phyloP scores from a whole-genome alignment of 208 protist genomes.

The Acanthamoeba lenticulata region DNA sequence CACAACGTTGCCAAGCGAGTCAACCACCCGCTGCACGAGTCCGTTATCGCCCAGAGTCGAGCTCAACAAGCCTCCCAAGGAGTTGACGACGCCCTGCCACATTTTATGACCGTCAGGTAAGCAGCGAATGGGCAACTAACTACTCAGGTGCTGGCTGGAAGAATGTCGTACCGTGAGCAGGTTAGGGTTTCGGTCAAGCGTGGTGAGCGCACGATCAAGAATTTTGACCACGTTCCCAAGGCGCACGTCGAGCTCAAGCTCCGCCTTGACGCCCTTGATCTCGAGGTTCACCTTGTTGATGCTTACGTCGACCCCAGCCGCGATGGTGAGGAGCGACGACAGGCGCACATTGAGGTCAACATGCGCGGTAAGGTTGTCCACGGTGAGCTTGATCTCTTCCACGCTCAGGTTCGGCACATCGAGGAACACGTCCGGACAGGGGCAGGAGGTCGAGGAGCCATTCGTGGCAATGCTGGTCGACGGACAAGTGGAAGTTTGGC shows the following conservation, averaged over 20 bases:
- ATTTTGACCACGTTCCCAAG: not conserved
- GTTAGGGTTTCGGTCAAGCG: not conserved
- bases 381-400: not conserved
- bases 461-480: not conserved
- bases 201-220: not conserved
- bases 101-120: no score
- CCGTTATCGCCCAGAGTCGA: not conserved
- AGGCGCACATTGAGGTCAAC: constrained; percentile 5
- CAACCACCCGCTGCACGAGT: not conserved
- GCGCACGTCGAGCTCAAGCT: constrained; percentile 20
- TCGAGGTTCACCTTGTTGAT: constrained; percentile 1
- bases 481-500: not conserved
- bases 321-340: not conserved
- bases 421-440: not conserved
- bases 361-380: constrained; percentile 29
- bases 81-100: not conserved
- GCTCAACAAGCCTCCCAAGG: not conserved
- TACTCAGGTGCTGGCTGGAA: no score
- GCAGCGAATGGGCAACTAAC: no score
- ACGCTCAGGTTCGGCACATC: constrained; percentile 19
- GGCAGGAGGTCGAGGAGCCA: not conserved
- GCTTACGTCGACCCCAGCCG: not conserved
- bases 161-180: not conserved
- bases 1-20: not conserved
- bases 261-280: not conserved